phyloP scores from a whole-genome alignment of 1,139 yeast species.

The Magnusiomyces ingens region DNA sequence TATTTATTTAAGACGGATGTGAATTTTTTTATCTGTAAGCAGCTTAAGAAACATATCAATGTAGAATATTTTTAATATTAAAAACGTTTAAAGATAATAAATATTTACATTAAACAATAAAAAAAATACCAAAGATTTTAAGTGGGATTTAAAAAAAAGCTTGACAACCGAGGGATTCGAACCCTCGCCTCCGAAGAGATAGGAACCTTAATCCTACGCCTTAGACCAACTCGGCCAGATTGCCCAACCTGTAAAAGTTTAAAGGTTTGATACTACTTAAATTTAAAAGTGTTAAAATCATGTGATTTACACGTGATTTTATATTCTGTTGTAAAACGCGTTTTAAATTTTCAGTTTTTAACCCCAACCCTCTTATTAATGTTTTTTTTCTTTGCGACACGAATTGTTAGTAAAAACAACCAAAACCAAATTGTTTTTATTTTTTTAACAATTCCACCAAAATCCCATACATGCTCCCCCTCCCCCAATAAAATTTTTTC shows the following conservation, averaged over 20 bases:
- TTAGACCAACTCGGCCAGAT: conserved; percentile 34
- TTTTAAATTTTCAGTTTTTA: neutral
- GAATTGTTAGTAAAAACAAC: neutral
- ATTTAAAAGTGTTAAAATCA: neutral
- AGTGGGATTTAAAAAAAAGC: conserved; percentile 17
- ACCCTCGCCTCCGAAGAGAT: conserved; percentile 34
- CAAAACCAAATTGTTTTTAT: neutral
- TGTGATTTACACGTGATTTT: neutral
- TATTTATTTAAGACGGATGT: too few species aligned
- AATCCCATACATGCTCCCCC: too few species aligned
- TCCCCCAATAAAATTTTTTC: too few species aligned
- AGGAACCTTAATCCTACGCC: conserved; percentile 32
- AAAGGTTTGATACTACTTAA: too few species aligned
- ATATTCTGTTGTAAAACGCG: neutral
- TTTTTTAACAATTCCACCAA: neutral
- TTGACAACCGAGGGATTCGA: conserved; percentile 34
- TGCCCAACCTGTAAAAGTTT: conserved; percentile 17
- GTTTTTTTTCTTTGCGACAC: neutral
- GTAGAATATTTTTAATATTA: neutral
- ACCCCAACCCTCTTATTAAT: neutral
- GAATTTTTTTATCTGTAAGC: too few species aligned
- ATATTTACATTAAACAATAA: neutral
- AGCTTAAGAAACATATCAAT: too few species aligned
- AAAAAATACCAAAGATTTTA: neutral
- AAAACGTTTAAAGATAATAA: neutral